These are phyloP conservation scores for Cutaneotrichosporon sp. DNA, from an alignment of 1,284 basidiomycete genomes.

Conservation along the genomic window DNA sequence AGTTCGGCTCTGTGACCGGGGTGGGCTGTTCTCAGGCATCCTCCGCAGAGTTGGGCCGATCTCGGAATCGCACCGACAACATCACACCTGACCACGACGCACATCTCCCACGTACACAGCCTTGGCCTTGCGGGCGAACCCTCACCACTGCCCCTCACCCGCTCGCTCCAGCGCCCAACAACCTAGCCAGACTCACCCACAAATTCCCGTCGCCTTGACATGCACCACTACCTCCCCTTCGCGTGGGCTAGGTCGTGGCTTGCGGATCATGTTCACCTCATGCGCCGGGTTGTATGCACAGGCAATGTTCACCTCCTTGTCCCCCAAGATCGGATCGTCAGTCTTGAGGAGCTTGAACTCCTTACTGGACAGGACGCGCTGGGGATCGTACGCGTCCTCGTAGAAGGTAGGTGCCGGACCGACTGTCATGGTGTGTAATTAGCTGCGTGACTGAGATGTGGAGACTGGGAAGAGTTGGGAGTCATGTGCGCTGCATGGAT, in stretches of 20 bases:
- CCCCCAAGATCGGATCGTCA: slow-evolving; percentile 22
- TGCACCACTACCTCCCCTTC: slow-evolving; percentile 49
- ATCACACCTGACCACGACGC: too few relatives aligned
- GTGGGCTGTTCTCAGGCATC: too few relatives aligned
- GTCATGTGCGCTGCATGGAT: too few relatives aligned
- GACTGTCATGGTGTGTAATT: slow-evolving; percentile 12
- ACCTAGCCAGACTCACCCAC: slow-evolving; percentile 46
- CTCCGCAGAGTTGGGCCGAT: neutral
- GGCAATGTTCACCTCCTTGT: slow-evolving; percentile 38
- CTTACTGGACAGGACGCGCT: slow-evolving; percentile 36
- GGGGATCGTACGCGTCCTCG: slow-evolving; percentile 39
- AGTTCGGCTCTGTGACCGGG: too few relatives aligned
- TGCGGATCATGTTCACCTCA: slow-evolving; percentile 48
- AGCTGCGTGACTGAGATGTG: too few relatives aligned
- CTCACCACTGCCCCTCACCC: neutral
- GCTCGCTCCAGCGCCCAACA: too few relatives aligned
- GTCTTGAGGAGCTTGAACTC: slow-evolving; percentile 38
- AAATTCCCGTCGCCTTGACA: slow-evolving; percentile 51
- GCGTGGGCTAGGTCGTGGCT: slow-evolving; percentile 43
- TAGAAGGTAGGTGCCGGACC: slow-evolving; percentile 16
- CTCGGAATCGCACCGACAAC: neutral
- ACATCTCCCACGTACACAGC: neutral
- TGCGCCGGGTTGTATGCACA: slow-evolving; percentile 48
- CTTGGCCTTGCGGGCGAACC: neutral
- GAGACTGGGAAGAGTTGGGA: too few relatives aligned